phyloP scores from a whole-genome alignment of 345 rosid species.

The Carallia pectinifolia region DNA sequence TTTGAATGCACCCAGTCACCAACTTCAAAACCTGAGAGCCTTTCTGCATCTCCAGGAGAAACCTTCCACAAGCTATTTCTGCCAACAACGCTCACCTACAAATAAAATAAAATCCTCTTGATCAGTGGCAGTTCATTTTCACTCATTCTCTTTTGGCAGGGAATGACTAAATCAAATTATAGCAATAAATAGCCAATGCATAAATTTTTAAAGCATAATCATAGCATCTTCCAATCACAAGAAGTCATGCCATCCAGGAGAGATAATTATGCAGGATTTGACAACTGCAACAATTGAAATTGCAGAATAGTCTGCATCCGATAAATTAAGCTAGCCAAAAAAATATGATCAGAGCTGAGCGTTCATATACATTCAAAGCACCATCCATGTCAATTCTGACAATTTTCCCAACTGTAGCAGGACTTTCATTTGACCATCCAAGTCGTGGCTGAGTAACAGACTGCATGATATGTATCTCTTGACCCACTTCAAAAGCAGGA shows the following conservation, averaged over 20 bases:
- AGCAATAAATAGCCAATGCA: not conserved
- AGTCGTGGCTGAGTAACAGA: constrained; percentile 84
- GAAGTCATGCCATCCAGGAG: not conserved
- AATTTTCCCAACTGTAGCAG: constrained; percentile 90
- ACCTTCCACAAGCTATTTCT: constrained; percentile 78
- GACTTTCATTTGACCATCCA: constrained; percentile 96
- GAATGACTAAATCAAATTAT: not conserved
- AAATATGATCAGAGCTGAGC: constrained; percentile 2
- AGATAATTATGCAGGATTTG: not conserved
- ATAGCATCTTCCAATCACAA: not conserved
- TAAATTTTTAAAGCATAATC: not conserved
- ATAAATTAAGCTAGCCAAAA: not conserved
- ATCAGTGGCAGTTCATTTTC: not conserved
- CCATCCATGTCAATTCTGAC: constrained; percentile 94
- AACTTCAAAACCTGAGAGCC: constrained; percentile 92
- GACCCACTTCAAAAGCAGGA: constrained; percentile 80
- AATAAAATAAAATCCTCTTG: constrained; percentile 4
- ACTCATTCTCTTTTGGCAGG: not conserved
- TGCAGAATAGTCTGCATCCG: not conserved
- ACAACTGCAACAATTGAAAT: not conserved
- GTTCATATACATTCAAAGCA: constrained; percentile 74
- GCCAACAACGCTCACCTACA: constrained; percentile 82
- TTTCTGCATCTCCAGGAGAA: constrained; percentile 97
- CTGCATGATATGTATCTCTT: constrained; percentile 75
- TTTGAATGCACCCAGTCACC: constrained; percentile 98